A percentile compares a stretch with the other conserved stretches of the same genome.
Evolutionary conservation across 495 filamentous ascomycete species (phyloP).

Genomic region (Cercophora sp.): DNA sequence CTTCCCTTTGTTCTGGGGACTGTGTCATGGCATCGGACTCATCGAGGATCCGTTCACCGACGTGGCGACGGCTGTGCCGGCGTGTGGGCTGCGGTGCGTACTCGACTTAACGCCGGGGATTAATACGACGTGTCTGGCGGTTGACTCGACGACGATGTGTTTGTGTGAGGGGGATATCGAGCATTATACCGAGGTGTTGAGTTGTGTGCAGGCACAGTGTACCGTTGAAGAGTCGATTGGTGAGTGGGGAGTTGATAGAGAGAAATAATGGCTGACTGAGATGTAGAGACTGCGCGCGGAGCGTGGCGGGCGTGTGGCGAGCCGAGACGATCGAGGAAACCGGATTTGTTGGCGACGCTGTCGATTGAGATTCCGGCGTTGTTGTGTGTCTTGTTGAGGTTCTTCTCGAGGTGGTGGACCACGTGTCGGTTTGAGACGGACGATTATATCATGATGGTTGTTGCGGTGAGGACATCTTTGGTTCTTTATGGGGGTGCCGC

Average conservation of each 20-base stretch:
- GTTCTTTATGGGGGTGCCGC: not conserved
- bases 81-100: slow-evolving; percentile 6
- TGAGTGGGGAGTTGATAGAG: not conserved
- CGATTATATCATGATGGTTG: slow-evolving; percentile 25
- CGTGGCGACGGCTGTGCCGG: not conserved
- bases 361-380: slow-evolving; percentile 17
- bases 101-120: not conserved
- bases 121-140: not conserved
- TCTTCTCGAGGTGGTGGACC: slow-evolving; percentile 22
- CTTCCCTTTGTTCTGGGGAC: not conserved
- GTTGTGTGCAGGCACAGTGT: slow-evolving; percentile 11
- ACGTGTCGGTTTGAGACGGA: slow-evolving; percentile 16
- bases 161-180: slow-evolving; percentile 7
- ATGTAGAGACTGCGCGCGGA: slow-evolving; percentile 16
- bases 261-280: not conserved
- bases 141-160: slow-evolving; percentile 1
- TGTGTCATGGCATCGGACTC: not conserved
- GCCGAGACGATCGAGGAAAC: slow-evolving; percentile 16
- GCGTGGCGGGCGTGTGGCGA: slow-evolving; percentile 20
- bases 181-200: slow-evolving; percentile 9
- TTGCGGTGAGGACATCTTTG: slow-evolving; percentile 4
- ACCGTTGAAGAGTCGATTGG: slow-evolving; percentile 14
- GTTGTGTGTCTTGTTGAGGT: slow-evolving; percentile 15
- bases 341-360: slow-evolving; percentile 11
- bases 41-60: not conserved